These are phyloP conservation scores for Raphidocelis subcapitata DNA, from an alignment of 139 green algal species.

Conservation along the genomic window DNA sequence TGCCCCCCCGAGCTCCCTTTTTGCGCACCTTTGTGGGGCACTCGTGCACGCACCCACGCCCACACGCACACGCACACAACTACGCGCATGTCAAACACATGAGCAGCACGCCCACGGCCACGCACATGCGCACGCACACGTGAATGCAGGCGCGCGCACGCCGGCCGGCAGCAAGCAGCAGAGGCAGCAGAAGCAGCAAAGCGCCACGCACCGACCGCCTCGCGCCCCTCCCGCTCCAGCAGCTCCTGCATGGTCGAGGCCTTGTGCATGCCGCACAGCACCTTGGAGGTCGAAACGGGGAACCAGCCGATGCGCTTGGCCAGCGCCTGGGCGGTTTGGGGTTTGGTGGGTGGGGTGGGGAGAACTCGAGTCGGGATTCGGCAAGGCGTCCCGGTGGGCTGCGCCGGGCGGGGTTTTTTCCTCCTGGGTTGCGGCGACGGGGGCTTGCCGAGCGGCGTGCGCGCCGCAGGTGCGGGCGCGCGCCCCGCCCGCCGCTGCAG, in stretches of 20 bases:
- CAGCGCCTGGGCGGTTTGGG: constrained; percentile 9
- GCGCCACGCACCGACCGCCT: constrained; percentile 10
- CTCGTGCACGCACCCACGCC: background rate
- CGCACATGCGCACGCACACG: no score
- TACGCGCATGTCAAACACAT: background rate
- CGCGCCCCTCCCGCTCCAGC: constrained; percentile 7
- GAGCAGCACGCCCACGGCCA: no score
- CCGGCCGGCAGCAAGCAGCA: background rate
- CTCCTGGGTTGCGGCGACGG: no score
- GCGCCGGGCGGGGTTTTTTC: no score
- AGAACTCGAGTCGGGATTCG: no score
- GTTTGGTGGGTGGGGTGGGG: no score
- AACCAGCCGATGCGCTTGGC: constrained; percentile 33
- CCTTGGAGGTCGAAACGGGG: constrained; percentile 14
- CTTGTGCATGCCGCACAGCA: constrained; percentile 38
- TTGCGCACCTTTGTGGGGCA: background rate
- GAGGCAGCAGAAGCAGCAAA: background rate
- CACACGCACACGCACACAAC: background rate
- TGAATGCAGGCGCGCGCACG: background rate
- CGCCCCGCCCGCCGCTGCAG: no score
- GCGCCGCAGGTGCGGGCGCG: no score
- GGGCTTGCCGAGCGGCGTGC: no score
- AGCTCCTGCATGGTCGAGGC: constrained; percentile 15
- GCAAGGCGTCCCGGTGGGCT: no score
- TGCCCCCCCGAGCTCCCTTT: background rate